Conservation (phyloP, 164 flowering plant species). For the Macadamia tetraphylla region DNA sequence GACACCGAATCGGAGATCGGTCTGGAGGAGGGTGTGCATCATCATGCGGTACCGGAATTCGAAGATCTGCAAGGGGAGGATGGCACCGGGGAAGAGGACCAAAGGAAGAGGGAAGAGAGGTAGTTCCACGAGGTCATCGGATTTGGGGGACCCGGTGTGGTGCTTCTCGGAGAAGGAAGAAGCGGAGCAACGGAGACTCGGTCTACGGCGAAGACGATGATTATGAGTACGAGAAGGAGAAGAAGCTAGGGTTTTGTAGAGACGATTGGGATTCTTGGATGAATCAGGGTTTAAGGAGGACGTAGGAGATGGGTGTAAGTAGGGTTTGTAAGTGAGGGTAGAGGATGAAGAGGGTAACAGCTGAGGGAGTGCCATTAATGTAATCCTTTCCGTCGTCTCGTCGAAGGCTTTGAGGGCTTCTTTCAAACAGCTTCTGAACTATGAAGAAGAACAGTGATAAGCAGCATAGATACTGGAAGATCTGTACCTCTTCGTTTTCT, state of each 20-base stretch:
- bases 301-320: no score
- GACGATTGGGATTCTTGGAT: conserved; percentile 19
- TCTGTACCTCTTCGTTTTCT: no score
- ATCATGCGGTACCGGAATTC: conserved; percentile 94
- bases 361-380: conserved; percentile 57
- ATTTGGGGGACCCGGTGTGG: conserved; percentile 45
- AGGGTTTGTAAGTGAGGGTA: conserved; percentile 26
- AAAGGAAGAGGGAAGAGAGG: conserved; percentile 93
- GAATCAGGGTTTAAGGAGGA: conserved; percentile 13
- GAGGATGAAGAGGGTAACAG: conserved; percentile 36
- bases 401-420: no score
- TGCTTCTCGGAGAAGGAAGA: conserved; percentile 65
- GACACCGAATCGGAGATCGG: conserved; percentile 95
- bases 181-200: conserved; percentile 50
- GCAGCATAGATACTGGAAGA: no score
- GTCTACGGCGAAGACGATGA: conserved; percentile 11
- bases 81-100: conserved; percentile 94
- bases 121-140: conserved; percentile 70
- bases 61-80: conserved; percentile 89
- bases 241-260: conserved; percentile 2
- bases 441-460: no score
- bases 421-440: no score
- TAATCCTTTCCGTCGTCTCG: no score
- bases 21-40: conserved; percentile 95
- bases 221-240: conserved; percentile 6